Evolutionary conservation across 208 protist genomes (phyloP).

Genomic region (Wallacemonas sp.): DNA sequence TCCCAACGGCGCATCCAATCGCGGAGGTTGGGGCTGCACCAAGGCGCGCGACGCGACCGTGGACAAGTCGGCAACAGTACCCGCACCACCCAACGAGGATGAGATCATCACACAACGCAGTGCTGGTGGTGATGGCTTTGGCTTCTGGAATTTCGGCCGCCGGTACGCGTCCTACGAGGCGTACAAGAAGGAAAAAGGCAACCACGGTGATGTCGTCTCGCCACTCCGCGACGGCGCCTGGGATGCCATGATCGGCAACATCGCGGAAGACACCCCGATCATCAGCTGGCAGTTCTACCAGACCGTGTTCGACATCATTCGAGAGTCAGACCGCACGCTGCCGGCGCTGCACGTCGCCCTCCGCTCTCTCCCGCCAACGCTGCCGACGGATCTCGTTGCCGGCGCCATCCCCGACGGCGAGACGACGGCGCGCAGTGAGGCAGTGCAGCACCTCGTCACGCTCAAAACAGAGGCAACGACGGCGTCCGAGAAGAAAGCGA

Average conservation of each 20-base stretch:
- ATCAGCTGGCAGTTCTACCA: conserved; percentile 69
- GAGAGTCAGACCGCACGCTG: conserved; percentile 46
- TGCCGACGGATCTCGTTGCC: conserved; percentile 21
- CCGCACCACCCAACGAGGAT: no score
- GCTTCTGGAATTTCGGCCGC: conserved; percentile 16
- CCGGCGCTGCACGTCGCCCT: conserved; percentile 50
- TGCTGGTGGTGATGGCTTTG: background rate
- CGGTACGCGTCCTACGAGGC: background rate
- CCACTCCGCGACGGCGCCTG: background rate
- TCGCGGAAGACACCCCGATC: conserved; percentile 7
- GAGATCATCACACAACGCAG: no score
- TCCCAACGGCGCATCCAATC: background rate
- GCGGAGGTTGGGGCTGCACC: no score
- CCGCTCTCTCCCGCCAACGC: conserved; percentile 39
- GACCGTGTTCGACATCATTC: conserved; percentile 69
- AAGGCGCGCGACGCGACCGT: no score
- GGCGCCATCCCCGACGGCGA: conserved; percentile 37
- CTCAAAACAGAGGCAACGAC: background rate
- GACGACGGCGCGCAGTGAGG: conserved; percentile 14
- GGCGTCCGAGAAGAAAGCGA: background rate
- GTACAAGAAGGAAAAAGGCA: background rate
- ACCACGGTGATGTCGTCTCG: background rate
- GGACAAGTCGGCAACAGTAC: no score
- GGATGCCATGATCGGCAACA: background rate
- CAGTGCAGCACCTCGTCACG: conserved; percentile 9